These are phyloP conservation scores for Whalleya microplaca DNA, from an alignment of 2,329 filamentous ascomycete species.

Conservation along the genomic window DNA sequence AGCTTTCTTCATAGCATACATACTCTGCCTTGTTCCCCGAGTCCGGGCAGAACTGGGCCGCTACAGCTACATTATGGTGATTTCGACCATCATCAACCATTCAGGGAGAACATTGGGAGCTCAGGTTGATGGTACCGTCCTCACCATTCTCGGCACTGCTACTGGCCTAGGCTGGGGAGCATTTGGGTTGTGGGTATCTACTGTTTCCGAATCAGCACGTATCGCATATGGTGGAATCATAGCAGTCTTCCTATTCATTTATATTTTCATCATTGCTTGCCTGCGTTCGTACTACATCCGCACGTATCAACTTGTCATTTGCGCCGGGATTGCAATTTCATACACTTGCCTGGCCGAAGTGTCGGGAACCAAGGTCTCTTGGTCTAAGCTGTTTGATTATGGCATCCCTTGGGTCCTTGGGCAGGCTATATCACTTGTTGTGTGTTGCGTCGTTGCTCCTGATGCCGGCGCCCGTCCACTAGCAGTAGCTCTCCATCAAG, in stretches of 20 bases:
- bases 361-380: conserved; percentile 45
- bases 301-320: conserved; percentile 58
- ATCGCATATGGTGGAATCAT: conserved; percentile 58
- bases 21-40: conserved; percentile 56
- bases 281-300: conserved; percentile 59
- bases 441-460: conserved; percentile 54
- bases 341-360: conserved; percentile 58
- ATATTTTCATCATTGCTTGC: conserved; percentile 55
- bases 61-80: conserved; percentile 58
- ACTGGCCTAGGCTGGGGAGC: conserved; percentile 59
- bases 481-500: conserved; percentile 50
- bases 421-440: conserved; percentile 54
- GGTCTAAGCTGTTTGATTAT: conserved; percentile 56
- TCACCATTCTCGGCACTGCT: conserved; percentile 57
- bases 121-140: conserved; percentile 58
- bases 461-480: conserved; percentile 60
- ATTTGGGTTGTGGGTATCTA: conserved; percentile 57
- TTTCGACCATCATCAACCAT: conserved; percentile 63
- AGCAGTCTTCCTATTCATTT: conserved; percentile 57
- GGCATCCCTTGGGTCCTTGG: conserved; percentile 60
- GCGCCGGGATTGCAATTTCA: conserved; percentile 58
- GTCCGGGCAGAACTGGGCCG: conserved; percentile 55
- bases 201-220: conserved; percentile 49
- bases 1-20: conserved; percentile 61
- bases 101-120: conserved; percentile 58